phyloP scores from a whole-genome alignment of 352 stramenopile genomes.

The Plasmopara muralis region DNA sequence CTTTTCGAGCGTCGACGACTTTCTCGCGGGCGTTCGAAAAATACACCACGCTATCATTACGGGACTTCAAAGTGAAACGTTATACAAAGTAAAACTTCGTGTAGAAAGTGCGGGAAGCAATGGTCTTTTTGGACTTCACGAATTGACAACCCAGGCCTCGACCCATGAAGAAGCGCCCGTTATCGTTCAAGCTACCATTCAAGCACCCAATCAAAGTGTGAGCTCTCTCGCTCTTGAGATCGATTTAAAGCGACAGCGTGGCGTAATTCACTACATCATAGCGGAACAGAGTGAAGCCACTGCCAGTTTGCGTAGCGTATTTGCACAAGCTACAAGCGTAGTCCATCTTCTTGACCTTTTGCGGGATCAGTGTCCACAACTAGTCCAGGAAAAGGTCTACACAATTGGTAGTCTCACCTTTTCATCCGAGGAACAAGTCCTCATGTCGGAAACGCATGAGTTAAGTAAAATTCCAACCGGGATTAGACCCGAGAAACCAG shows the following conservation, averaged over 20 bases:
- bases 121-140: slow-evolving; percentile 37
- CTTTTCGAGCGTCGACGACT: slow-evolving; percentile 34
- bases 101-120: slow-evolving; percentile 46
- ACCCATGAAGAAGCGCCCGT: slow-evolving; percentile 51
- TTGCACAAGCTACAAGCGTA: slow-evolving; percentile 31
- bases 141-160: slow-evolving; percentile 17
- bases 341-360: slow-evolving; percentile 23
- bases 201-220: slow-evolving; percentile 45
- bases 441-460: not conserved
- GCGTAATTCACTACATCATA: slow-evolving; percentile 52
- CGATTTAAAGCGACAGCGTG: slow-evolving; percentile 30
- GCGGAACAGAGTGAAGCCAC: slow-evolving; percentile 2
- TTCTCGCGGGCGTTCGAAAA: slow-evolving; percentile 16
- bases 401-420: slow-evolving; percentile 16
- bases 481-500: not conserved
- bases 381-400: slow-evolving; percentile 7
- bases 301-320: slow-evolving; percentile 17
- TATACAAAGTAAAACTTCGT: slow-evolving; percentile 41
- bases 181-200: slow-evolving; percentile 25
- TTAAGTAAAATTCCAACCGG: not conserved
- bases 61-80: slow-evolving; percentile 33
- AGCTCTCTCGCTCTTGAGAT: slow-evolving; percentile 34
- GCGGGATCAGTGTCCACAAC: slow-evolving; percentile 10
- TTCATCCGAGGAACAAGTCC: slow-evolving; percentile 9
- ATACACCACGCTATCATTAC: slow-evolving; percentile 31